Base-by-base conservation (phyloP, 106 monocot genomes). In the Dendrobium catenatum region DNA sequence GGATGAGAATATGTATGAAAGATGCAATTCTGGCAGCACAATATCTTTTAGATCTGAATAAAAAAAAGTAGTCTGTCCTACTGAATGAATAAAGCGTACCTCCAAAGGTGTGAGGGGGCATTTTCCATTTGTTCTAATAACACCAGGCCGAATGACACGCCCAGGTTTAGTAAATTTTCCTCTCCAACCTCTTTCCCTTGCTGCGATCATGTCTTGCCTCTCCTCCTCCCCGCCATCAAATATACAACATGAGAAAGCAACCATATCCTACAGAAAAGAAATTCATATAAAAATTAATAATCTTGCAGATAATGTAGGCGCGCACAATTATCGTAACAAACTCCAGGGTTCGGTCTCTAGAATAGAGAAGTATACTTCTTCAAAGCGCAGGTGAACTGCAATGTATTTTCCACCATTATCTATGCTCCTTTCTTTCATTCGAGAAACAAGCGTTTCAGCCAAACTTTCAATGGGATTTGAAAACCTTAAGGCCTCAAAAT, bases 31-130 rank as follows among this genome's bases (percentile, higher is more conserved):
- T 43, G 19, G 74, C 43, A 74, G 11, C 41, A 37, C 2, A 70
- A 70, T 15, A 70, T 70, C 37, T n/a, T 16, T 8, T 20, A n/a
- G 44, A 9, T 17, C 6, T 74, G 20, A 6, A 59, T 16, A 59
- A 19, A 77, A 72, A 73, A 78, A 37, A 46, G 27, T 43, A 18
- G 26, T 27, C 41, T 24, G 41, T 18, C 84, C 5, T 51, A 10
- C 10, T 41, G 31, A 31, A 19, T 54, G 73, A 54, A 82, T 51
- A 79, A 74, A 40, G 29, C 24, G 79, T 99, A 93, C 99, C 93
- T 99, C 99, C 75, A 99, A 86, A 83, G 99, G 99, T 75, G 93
- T 99, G 41, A 99, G 93, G 79, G 99, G 99, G 67, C 99, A 99
- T 86, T 99, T 99, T 82, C 99, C 99, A 89, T 91, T 93, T n/a